Evolutionary conservation across 2,329 filamentous ascomycete genomes (phyloP).

Genomic region (Fusarium sp.): DNA sequence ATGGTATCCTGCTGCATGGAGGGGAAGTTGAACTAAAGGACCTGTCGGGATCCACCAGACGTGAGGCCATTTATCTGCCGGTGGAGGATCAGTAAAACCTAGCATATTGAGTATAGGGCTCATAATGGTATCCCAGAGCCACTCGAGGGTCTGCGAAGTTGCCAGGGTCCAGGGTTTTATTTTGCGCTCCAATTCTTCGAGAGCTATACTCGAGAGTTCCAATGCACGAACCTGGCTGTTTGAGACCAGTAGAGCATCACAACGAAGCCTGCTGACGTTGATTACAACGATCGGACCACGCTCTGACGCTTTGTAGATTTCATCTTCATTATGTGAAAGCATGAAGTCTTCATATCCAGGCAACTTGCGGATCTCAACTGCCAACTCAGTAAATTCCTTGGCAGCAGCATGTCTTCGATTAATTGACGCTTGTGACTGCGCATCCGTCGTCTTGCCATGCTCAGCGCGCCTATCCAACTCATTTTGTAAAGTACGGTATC

Average conservation of each 20-base stretch:
- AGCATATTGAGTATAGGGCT: background rate
- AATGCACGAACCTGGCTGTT: background rate
- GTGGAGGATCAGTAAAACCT: accelerated
- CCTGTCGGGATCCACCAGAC: background rate
- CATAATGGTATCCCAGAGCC: background rate
- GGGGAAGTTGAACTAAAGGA: background rate
- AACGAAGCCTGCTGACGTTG: background rate
- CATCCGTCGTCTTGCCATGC: background rate
- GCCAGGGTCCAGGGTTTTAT: background rate
- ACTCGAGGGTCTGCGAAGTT: background rate
- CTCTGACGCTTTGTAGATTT: background rate
- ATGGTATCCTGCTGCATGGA: background rate
- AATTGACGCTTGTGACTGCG: background rate
- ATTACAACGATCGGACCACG: background rate
- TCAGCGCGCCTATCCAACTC: background rate
- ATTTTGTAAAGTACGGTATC: background rate
- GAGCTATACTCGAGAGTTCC: accelerated
- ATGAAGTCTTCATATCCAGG: background rate
- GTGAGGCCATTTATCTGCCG: accelerated
- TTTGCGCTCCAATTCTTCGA: background rate
- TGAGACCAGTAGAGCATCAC: background rate
- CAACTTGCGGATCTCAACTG: background rate
- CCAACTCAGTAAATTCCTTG: background rate
- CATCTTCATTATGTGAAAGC: background rate
- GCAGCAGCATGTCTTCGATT: background rate